phyloP scores from a whole-genome alignment of 192 early-diverging fungal species.

The Coemansia sp. region DNA sequence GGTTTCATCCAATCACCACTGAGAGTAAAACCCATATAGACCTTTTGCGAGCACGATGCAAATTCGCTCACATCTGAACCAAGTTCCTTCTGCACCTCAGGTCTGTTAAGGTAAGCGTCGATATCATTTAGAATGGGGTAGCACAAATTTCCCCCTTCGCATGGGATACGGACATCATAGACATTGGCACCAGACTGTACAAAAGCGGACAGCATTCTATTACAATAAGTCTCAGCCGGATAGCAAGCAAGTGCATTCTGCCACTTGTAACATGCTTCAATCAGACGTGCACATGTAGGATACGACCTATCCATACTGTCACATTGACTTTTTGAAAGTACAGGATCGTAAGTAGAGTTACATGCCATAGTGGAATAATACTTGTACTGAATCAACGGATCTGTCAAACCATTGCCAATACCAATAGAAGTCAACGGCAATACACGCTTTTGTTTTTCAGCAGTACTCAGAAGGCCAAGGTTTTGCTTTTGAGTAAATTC shows the following conservation, averaged over 20 bases:
- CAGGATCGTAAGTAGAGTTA: conserved; percentile 70
- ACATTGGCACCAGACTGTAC: conserved; percentile 84
- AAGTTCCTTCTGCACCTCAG: conserved; percentile 70
- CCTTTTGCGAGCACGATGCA: conserved; percentile 80
- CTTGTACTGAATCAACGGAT: conserved; percentile 86
- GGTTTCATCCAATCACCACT: conserved; percentile 91
- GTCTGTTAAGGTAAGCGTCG: conserved; percentile 73
- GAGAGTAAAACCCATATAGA: conserved; percentile 76
- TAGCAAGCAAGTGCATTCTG: conserved; percentile 76
- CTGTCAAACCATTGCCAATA: conserved; percentile 91
- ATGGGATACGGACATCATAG: conserved; percentile 91
- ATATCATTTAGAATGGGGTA: conserved; percentile 82
- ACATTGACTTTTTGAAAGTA: conserved; percentile 71
- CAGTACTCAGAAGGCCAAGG: conserved; percentile 17
- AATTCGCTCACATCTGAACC: conserved; percentile 73
- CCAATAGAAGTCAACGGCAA: conserved; percentile 75
- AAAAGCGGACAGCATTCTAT: conserved; percentile 77
- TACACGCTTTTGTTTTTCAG: conserved; percentile 50
- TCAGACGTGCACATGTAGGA: conserved; percentile 72
- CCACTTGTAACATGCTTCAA: conserved; percentile 82
- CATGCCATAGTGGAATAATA: conserved; percentile 80
- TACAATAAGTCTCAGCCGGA: conserved; percentile 83
- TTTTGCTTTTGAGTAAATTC: conserved; percentile 36
- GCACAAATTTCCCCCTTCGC: conserved; percentile 83
- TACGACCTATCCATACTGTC: conserved; percentile 72